These are phyloP conservation scores for Ceratobasidium papillatum DNA, from an alignment of 1,284 basidiomycete genomes.

Conservation along the genomic window DNA sequence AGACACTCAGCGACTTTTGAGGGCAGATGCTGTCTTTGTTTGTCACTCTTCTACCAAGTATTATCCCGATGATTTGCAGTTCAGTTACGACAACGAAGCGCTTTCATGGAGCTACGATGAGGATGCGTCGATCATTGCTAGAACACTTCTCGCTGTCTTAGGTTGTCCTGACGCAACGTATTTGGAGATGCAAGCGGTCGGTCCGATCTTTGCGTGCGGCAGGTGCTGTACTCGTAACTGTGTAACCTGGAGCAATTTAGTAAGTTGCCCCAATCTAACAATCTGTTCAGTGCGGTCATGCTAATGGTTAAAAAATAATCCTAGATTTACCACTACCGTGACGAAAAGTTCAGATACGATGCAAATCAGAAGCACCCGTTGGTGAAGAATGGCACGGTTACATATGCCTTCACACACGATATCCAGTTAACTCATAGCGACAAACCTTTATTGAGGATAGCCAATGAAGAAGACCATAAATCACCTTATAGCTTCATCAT, in stretches of 20 bases:
- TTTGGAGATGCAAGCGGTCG: conserved; percentile 9
- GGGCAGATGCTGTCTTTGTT: conserved; percentile 9
- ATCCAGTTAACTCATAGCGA: background rate
- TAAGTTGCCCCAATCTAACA: background rate
- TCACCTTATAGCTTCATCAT: too few species aligned
- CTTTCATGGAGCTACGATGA: background rate
- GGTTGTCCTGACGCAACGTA: conserved; percentile 18
- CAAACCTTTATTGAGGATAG: background rate
- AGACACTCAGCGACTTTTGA: conserved; percentile 1
- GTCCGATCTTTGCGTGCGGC: conserved; percentile 8
- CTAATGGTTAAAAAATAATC: background rate
- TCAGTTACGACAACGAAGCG: background rate
- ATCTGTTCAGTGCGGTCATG: background rate
- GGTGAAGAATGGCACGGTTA: background rate
- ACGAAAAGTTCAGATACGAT: background rate
- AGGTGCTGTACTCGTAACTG: background rate
- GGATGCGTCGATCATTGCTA: background rate
- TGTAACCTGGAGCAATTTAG: conserved; percentile 5
- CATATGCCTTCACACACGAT: conserved; percentile 1
- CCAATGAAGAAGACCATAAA: background rate
- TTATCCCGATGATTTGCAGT: conserved; percentile 19
- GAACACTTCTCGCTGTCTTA: background rate
- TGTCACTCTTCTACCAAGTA: background rate
- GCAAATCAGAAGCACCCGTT: background rate
- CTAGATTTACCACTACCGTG: conserved; percentile 4